These are phyloP conservation scores for Cadophora gregata DNA, from an alignment of 2,329 filamentous ascomycete species.

Conservation along the genomic window DNA sequence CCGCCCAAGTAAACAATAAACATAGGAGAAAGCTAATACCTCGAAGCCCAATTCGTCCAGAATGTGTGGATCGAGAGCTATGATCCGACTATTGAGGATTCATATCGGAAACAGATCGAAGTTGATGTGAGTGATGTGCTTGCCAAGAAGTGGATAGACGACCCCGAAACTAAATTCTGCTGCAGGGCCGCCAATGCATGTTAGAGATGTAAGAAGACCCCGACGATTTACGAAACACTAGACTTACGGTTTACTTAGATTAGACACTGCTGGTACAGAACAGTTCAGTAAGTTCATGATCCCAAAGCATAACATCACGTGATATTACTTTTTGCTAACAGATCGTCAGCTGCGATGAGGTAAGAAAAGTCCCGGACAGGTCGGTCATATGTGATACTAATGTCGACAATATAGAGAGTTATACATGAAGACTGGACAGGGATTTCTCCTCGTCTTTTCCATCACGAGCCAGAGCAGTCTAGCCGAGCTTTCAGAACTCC, in stretches of 20 bases:
- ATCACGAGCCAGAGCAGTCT: slow-evolving; percentile 74
- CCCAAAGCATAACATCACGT: slow-evolving; percentile 30
- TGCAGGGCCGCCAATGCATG: slow-evolving; percentile 72
- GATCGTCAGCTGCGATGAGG: slow-evolving; percentile 59
- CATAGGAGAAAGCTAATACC: slow-evolving; percentile 15
- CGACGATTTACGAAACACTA: not conserved
- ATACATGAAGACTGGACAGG: slow-evolving; percentile 79
- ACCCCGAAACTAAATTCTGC: slow-evolving; percentile 15
- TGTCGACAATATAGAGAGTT: slow-evolving; percentile 57
- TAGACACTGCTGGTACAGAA: slow-evolving; percentile 77
- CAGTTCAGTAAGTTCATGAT: slow-evolving; percentile 68
- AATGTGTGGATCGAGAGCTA: slow-evolving; percentile 78
- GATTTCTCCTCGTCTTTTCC: slow-evolving; percentile 76
- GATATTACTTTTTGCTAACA: slow-evolving; percentile 34
- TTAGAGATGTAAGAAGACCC: slow-evolving; percentile 65
- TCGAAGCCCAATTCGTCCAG: slow-evolving; percentile 73
- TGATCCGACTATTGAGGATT: slow-evolving; percentile 67
- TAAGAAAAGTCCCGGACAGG: slow-evolving; percentile 43
- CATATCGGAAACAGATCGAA: slow-evolving; percentile 64
- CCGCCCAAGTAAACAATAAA: slow-evolving; percentile 10
- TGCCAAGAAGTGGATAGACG: slow-evolving; percentile 9
- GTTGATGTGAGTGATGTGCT: slow-evolving; percentile 66
- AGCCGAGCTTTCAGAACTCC: slow-evolving; percentile 71
- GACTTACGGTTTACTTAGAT: slow-evolving; percentile 47
- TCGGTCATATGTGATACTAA: not conserved